Evolutionary conservation across 345 rosid genomes (phyloP), one percentile per base, ranked within the genome.

Genomic region (Eucalyptus shirleyi): DNA sequence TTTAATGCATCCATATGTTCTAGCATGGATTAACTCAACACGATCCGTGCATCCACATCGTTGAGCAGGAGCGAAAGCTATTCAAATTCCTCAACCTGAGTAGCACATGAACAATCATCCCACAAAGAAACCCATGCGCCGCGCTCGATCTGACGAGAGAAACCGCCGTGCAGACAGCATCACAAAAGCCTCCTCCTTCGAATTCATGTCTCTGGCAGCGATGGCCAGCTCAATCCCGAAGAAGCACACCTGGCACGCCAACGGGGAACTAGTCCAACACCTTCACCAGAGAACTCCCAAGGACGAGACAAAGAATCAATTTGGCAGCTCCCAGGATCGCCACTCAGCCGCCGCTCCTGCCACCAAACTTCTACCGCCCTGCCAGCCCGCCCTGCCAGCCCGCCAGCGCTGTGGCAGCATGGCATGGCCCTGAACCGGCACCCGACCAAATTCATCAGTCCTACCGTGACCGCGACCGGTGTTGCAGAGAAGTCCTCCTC

Each of bases 361-460:
- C 98, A 23, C 98, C 97, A 90, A 96, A 97, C 94, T 95, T 97
- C 88, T 94, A 96, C 93, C 96, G 96, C 82, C 37, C 37, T 37
- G 37, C 37, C 4, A 37, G 37, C 37, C 37, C 4, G 37, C 37
- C 98, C 98, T 0, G 97, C 99, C 47, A 96, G 90, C 45, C 99
- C 97, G 1, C 98, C 96, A 0, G 99, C 98, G 21, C 97, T 96
- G 51, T 96, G 98, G 92, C 97, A 96, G 87, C 97, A 94, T 6
- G 99, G 99, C 97, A 97, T 95, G 80, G 96, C 98, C 17, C 97
- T 96, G 80, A 97, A 96, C 99, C 98, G 95, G 87, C 98, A 95
- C 26, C 97, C 95, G 16, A 94, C 96, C 87, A 96, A 26, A 91
- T 97, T 97, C 99, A 96, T 95, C 87, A 95, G 12, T 80, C 99